Base-by-base conservation (phyloP, 2,329 filamentous ascomycete genomes). In the Penicillium sp. region DNA sequence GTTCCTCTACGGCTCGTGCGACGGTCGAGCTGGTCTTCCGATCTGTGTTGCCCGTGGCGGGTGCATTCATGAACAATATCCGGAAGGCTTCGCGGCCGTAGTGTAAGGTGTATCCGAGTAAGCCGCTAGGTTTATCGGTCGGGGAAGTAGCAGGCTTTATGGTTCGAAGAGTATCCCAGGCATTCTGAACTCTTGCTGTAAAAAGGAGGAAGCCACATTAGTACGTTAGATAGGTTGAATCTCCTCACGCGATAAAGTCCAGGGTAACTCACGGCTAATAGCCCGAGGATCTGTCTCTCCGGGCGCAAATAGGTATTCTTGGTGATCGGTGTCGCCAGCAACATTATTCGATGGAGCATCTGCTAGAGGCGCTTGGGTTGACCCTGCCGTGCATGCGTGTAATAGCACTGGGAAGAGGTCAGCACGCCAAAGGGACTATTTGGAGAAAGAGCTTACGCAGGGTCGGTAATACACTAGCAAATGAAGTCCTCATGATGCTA, bases 61-160 rank as follows among this genome's bases (percentile, higher is more conserved):
- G 85, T 1, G 82, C 80, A 65, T 87, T 87, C 78, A 88, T 83
- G 70, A 88, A 89, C 19, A 90, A 74, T 29, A 87, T 75, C 47
- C 84, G 82, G 68, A 90, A 86, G 22, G 84, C 74, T 69, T 87
- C 79, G 65, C 84, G 84, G 39, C 82, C 81, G 68, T 89, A 89
- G 76, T 89, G 81, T 61, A 81, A 76, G 37, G 80, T 77, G 55
- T 81, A 79, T 39, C 82, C 83, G 6, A 87, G 58, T 33, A 89
- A 68, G 29, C 87, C 85, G 10, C 81, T 81, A 8, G 84, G 82
- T 68, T 83, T 85, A 16, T 76, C 71, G 16, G 65, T 52, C 27
- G 67, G 58, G 10, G 56, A 33, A 14, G 63, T 50, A 1, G 68
- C 50, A 16, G 71, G 65, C 39, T 72, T 71, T 4, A 65, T 51